Conservation (phyloP, 2,329 filamentous ascomycete genomes). For the Ophiosphaerella korrae region DNA sequence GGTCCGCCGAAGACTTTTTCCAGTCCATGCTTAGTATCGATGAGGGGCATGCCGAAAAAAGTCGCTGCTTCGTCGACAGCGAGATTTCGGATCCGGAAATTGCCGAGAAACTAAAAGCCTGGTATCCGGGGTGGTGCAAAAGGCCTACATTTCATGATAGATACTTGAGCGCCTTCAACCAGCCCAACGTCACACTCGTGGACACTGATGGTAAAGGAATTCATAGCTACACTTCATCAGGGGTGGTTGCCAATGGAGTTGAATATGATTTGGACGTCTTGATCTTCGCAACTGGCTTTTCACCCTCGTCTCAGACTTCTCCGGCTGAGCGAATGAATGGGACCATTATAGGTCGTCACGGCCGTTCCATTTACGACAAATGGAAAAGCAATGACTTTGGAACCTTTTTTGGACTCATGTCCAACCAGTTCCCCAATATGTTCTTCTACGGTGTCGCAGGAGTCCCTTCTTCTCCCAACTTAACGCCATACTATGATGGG, state of each 20-base stretch:
- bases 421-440: constrained; percentile 23
- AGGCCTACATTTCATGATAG: constrained; percentile 65
- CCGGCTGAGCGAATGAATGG: constrained; percentile 35
- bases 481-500: neutral
- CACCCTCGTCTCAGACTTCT: constrained; percentile 11
- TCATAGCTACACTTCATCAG: constrained; percentile 50
- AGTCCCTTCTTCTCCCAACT: neutral
- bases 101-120: constrained; percentile 60
- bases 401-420: constrained; percentile 49
- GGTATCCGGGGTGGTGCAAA: constrained; percentile 68
- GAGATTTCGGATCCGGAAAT: constrained; percentile 48
- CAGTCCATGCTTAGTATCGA: neutral
- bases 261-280: constrained; percentile 56
- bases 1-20: neutral
- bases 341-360: constrained; percentile 50
- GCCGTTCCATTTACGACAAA: constrained; percentile 51
- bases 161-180: constrained; percentile 64
- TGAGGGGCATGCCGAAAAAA: constrained; percentile 9
- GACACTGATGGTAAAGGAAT: constrained; percentile 63
- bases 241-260: constrained; percentile 53
- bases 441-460: constrained; percentile 8
- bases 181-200: constrained; percentile 61
- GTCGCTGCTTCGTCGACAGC: constrained; percentile 47
- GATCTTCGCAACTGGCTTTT: constrained; percentile 53
- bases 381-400: constrained; percentile 48